Percentiles rank a stretch among this genome's conserved stretches.
These are phyloP conservation scores for Trichoderma sp. DNA, from an alignment of 2,329 filamentous ascomycete species.

Conservation along the genomic window DNA sequence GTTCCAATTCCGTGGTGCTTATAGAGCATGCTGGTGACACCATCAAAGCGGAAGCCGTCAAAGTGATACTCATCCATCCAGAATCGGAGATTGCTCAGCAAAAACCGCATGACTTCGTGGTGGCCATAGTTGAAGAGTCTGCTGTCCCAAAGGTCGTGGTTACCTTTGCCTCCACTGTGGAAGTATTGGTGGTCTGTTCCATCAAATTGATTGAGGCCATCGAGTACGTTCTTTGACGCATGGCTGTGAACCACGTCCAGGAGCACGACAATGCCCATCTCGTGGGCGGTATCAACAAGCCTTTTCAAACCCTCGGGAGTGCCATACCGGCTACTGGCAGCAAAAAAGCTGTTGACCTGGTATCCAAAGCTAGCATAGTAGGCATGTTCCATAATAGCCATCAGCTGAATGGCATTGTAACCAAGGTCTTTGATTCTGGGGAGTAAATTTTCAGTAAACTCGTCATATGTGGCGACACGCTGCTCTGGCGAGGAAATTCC, in stretches of 20 bases:
- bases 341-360: slow-evolving; percentile 98
- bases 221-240: slow-evolving; percentile 93
- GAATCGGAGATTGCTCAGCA: slow-evolving; percentile 91
- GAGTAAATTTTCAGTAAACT: slow-evolving; percentile 90
- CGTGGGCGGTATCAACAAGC: slow-evolving; percentile 90
- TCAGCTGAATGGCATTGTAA: slow-evolving; percentile 97
- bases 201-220: slow-evolving; percentile 94
- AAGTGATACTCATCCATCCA: slow-evolving; percentile 99
- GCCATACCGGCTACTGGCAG: slow-evolving; percentile 92
- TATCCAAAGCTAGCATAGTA: slow-evolving; percentile 99
- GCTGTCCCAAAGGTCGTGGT: slow-evolving; percentile 93
- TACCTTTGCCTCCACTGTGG: slow-evolving; percentile 78
- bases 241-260: slow-evolving; percentile 97
- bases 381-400: slow-evolving; percentile 99
- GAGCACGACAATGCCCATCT: slow-evolving; percentile 84
- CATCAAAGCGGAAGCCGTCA: slow-evolving; percentile 96
- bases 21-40: slow-evolving; percentile 98
- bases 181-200: slow-evolving; percentile 95
- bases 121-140: slow-evolving; percentile 94
- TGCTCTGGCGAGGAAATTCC: slow-evolving; percentile 92
- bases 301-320: slow-evolving; percentile 93
- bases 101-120: slow-evolving; percentile 92
- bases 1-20: slow-evolving; percentile 94
- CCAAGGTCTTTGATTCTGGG: slow-evolving; percentile 85
- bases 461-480: slow-evolving; percentile 89